Conservation (phyloP, 805 yeast genomes). For the Grigorovia humatica region DNA sequence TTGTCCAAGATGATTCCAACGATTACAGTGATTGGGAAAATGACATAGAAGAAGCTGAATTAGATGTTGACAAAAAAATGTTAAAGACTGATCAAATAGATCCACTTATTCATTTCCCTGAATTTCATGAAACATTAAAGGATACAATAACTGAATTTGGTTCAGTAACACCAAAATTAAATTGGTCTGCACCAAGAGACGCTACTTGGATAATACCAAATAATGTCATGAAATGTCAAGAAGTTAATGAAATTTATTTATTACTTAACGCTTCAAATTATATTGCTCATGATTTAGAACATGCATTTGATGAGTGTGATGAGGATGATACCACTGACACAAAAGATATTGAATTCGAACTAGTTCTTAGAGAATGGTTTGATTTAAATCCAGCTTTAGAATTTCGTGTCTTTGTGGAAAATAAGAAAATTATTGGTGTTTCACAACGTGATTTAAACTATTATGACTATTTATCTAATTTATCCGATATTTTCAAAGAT, state of each 20-base stretch:
- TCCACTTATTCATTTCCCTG: conserved; percentile 44
- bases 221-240: conserved; percentile 61
- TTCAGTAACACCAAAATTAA: conserved; percentile 74
- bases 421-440: conserved; percentile 54
- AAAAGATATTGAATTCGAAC: conserved; percentile 37
- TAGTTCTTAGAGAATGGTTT: conserved; percentile 77
- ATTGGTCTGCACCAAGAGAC: conserved; percentile 97
- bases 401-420: conserved; percentile 73
- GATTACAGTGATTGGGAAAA: conserved; percentile 73
- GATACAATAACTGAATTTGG: conserved; percentile 40
- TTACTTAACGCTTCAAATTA: conserved; percentile 81
- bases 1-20: conserved; percentile 39
- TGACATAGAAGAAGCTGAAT: conserved; percentile 27
- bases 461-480: conserved; percentile 54
- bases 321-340: conserved; percentile 24
- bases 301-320: conserved; percentile 47
- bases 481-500: conserved; percentile 38
- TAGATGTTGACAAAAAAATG: conserved; percentile 8
- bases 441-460: conserved; percentile 82
- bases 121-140: conserved; percentile 46
- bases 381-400: conserved; percentile 82
- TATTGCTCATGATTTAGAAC: conserved; percentile 70
- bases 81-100: conserved; percentile 17
- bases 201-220: conserved; percentile 84
- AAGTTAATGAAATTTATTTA: conserved; percentile 66